These are phyloP conservation scores for Elongisporangium senticosum DNA, from an alignment of 352 stramenopile species.

Conservation along the genomic window DNA sequence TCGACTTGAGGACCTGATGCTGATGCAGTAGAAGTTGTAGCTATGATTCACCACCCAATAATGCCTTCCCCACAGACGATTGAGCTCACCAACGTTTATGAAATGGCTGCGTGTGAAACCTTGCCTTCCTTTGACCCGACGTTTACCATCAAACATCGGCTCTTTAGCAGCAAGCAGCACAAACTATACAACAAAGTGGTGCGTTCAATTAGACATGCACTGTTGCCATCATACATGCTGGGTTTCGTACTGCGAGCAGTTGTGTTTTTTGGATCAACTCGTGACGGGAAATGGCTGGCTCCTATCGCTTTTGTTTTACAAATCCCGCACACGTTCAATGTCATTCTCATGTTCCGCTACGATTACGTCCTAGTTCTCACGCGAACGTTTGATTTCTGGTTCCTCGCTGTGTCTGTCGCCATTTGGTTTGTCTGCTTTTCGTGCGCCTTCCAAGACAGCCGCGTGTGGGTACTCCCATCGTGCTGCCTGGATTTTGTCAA, in stretches of 20 bases:
- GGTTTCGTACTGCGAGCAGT: constrained; percentile 3
- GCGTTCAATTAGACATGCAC: background rate
- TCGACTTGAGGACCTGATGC: background rate
- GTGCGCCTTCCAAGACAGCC: constrained; percentile 5
- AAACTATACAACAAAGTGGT: constrained; percentile 2
- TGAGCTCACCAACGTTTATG: constrained; percentile 1
- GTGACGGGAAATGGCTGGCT: background rate
- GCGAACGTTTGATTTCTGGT: constrained; percentile 11
- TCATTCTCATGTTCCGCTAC: constrained; percentile 5
- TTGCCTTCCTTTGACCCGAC: constrained; percentile 6
- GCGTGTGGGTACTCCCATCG: constrained; percentile 1
- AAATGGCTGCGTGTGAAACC: constrained; percentile 5
- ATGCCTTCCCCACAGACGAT: background rate
- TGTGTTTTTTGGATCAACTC: background rate
- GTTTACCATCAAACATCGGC: constrained; percentile 5
- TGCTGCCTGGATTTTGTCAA: constrained; percentile 10
- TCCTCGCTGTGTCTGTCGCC: constrained; percentile 2
- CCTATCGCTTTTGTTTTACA: constrained; percentile 4
- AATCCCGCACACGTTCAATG: constrained; percentile 3
- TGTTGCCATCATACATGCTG: constrained; percentile 1
- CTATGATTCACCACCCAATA: background rate
- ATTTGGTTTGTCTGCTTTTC: constrained; percentile 5
- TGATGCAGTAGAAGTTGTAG: background rate
- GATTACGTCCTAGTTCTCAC: constrained; percentile 9
- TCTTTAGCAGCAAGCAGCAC: constrained; percentile 1